A percentile compares a stretch with the other conserved stretches of the same genome.
phyloP scores from a whole-genome alignment of 2,329 filamentous ascomycete species.

The Xylariaceae sp. region DNA sequence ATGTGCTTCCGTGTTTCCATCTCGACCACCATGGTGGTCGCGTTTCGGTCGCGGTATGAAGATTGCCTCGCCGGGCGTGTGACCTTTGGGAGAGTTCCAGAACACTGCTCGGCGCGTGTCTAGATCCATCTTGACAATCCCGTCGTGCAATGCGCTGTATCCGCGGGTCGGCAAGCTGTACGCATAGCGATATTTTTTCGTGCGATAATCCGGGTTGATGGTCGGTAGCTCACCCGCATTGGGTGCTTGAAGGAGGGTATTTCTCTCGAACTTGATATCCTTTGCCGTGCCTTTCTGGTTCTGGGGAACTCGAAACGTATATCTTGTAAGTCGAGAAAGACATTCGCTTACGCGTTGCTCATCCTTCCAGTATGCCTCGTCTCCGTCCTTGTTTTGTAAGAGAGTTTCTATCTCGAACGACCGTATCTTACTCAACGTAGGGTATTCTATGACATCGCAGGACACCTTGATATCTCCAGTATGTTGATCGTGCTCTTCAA shows the following conservation, averaged over 20 bases:
- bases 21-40: background rate
- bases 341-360: slow-evolving; percentile 35
- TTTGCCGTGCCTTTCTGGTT: background rate
- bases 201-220: slow-evolving; percentile 56
- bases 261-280: slow-evolving; percentile 20
- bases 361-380: slow-evolving; percentile 40
- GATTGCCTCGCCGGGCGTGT: slow-evolving; percentile 67
- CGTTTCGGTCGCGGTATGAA: slow-evolving; percentile 54
- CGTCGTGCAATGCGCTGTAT: slow-evolving; percentile 57
- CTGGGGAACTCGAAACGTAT: slow-evolving; percentile 37
- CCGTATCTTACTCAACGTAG: slow-evolving; percentile 61
- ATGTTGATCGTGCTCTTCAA: slow-evolving; percentile 51
- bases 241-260: slow-evolving; percentile 47
- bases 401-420: slow-evolving; percentile 68
- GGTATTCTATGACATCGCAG: slow-evolving; percentile 63
- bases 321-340: slow-evolving; percentile 40
- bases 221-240: slow-evolving; percentile 61
- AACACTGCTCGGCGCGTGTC: slow-evolving; percentile 45
- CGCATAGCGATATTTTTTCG: slow-evolving; percentile 54
- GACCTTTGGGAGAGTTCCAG: slow-evolving; percentile 55
- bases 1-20: background rate
- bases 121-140: slow-evolving; percentile 62
- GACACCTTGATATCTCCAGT: slow-evolving; percentile 48
- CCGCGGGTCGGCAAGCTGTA: slow-evolving; percentile 57
- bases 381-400: slow-evolving; percentile 47